Conservation (phyloP, 805 yeast genomes). For the Candida nonsorbophila region DNA sequence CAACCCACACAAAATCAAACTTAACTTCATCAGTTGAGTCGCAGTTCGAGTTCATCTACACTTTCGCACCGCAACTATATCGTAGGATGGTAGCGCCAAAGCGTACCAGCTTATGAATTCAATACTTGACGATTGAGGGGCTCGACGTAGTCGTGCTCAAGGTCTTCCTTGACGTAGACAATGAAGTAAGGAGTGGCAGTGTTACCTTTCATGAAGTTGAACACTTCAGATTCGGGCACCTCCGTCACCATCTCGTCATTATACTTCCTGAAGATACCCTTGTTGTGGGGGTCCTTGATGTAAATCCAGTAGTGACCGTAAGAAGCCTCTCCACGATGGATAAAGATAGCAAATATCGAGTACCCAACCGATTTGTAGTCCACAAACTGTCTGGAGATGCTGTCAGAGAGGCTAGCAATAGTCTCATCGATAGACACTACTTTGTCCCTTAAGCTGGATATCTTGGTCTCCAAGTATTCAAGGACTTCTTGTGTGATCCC, state of each 20-base stretch:
- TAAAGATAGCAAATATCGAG: slow-evolving; percentile 83
- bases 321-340: slow-evolving; percentile 92
- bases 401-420: slow-evolving; percentile 39
- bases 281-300: slow-evolving; percentile 66
- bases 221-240: slow-evolving; percentile 59
- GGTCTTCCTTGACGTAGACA: slow-evolving; percentile 70
- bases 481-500: slow-evolving; percentile 44
- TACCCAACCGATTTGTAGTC: slow-evolving; percentile 64
- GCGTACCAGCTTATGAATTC: too few species aligned
- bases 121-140: slow-evolving; percentile 42
- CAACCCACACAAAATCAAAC: too few species aligned
- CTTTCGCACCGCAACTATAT: too few species aligned
- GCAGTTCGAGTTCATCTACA: too few species aligned
- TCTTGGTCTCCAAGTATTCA: slow-evolving; percentile 40
- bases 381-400: slow-evolving; percentile 57
- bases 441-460: slow-evolving; percentile 43
- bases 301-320: slow-evolving; percentile 98
- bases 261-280: slow-evolving; percentile 74
- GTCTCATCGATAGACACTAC: slow-evolving; percentile 35
- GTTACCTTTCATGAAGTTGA: slow-evolving; percentile 61
- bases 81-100: too few species aligned
- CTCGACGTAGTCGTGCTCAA: slow-evolving; percentile 49
- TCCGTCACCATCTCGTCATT: slow-evolving; percentile 94
- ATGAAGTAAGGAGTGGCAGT: slow-evolving; percentile 93
- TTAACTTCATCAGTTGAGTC: too few species aligned